Percentiles rank a stretch among this genome's conserved stretches.
These are phyloP conservation scores for Seiridium unicorne DNA, from an alignment of 2,329 filamentous ascomycete species.

Conservation along the genomic window DNA sequence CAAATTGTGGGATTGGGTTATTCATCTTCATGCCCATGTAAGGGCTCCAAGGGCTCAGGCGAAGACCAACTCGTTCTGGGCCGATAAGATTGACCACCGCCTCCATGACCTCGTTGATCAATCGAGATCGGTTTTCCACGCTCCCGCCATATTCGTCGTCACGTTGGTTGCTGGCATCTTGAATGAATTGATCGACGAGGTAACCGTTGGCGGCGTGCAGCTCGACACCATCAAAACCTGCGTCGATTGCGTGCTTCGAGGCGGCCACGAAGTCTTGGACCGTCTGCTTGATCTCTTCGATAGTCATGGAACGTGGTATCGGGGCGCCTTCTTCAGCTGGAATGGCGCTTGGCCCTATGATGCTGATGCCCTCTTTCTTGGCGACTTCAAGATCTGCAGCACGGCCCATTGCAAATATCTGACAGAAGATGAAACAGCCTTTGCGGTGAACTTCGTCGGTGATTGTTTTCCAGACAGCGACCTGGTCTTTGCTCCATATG, in stretches of 20 bases:
- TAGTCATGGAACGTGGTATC: slow-evolving; percentile 62
- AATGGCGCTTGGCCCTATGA: slow-evolving; percentile 26
- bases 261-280: slow-evolving; percentile 56
- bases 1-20: slow-evolving; percentile 63
- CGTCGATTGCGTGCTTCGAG: slow-evolving; percentile 53
- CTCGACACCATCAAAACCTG: slow-evolving; percentile 72
- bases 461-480: slow-evolving; percentile 54
- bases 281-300: slow-evolving; percentile 61
- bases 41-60: slow-evolving; percentile 57
- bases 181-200: slow-evolving; percentile 56
- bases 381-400: slow-evolving; percentile 31
- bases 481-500: slow-evolving; percentile 50
- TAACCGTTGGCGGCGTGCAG: slow-evolving; percentile 58
- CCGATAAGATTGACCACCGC: slow-evolving; percentile 42
- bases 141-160: slow-evolving; percentile 34
- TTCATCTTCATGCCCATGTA: slow-evolving; percentile 65
- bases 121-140: slow-evolving; percentile 49
- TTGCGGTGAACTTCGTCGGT: slow-evolving; percentile 59
- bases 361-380: slow-evolving; percentile 13
- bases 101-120: slow-evolving; percentile 49
- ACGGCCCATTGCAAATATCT: slow-evolving; percentile 60
- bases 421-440: slow-evolving; percentile 54
- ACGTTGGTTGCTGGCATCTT: slow-evolving; percentile 46
- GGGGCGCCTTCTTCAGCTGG: slow-evolving; percentile 42
- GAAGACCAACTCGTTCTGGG: slow-evolving; percentile 50